Evolutionary conservation across 2,329 filamentous ascomycete species (phyloP).

Genomic region (Neonectria neomacrospora): DNA sequence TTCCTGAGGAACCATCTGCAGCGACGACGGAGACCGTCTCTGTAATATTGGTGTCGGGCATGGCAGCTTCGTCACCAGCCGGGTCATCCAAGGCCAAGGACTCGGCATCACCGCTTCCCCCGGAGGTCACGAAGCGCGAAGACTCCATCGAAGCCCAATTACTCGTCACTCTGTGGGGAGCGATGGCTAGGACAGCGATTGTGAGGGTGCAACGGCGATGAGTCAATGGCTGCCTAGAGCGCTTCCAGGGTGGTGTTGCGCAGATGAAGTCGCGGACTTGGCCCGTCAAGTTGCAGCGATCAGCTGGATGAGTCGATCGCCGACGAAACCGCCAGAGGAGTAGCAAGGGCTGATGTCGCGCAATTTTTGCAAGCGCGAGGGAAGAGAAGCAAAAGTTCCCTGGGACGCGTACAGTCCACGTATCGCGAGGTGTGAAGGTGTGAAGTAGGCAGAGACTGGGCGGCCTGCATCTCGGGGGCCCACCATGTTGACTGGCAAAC

Average conservation of each 20-base stretch:
- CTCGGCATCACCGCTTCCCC: slow-evolving; percentile 11
- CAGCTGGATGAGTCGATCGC: not conserved
- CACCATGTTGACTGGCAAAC: slow-evolving; percentile 7
- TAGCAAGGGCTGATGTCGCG: not conserved
- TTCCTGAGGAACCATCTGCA: slow-evolving; percentile 7
- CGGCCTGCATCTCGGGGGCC: slow-evolving; percentile 8
- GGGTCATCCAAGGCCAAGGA: slow-evolving; percentile 23
- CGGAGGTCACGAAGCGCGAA: not conserved
- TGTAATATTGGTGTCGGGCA: slow-evolving; percentile 21
- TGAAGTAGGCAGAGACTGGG: not conserved
- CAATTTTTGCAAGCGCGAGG: slow-evolving; percentile 4
- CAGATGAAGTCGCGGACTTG: not conserved
- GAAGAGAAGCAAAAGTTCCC: slow-evolving; percentile 19
- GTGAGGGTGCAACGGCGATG: slow-evolving; percentile 9
- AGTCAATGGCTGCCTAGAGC: slow-evolving; percentile 25
- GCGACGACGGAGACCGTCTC: slow-evolving; percentile 31
- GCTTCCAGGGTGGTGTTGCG: slow-evolving; percentile 4
- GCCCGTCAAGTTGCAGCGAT: not conserved
- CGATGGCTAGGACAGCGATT: not conserved
- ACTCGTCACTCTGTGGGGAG: slow-evolving; percentile 14
- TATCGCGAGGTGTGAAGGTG: slow-evolving; percentile 3
- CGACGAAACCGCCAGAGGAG: not conserved
- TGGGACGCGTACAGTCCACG: slow-evolving; percentile 4
- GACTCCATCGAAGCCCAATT: slow-evolving; percentile 16
- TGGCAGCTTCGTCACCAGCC: slow-evolving; percentile 6